Evolutionary conservation across 169 alveolate genomes (phyloP).

Genomic region (Perkinsus chesapeaki): DNA sequence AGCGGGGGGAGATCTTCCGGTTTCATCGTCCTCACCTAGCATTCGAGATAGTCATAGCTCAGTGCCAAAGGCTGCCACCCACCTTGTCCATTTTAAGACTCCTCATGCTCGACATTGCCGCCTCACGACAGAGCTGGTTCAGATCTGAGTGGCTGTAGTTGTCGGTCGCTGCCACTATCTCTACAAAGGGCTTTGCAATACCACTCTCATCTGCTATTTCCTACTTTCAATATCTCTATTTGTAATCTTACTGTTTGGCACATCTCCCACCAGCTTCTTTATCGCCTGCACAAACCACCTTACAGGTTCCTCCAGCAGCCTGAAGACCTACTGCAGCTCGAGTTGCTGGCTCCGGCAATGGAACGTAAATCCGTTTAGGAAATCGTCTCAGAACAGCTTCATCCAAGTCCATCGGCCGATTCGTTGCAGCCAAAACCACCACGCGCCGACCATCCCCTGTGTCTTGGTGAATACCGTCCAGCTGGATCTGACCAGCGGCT

Average conservation of each 20-base stretch:
- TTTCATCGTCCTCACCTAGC: conserved; percentile 20
- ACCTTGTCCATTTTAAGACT: background rate
- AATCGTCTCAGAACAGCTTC: conserved; percentile 68
- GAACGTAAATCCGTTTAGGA: conserved; percentile 56
- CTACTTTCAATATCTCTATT: background rate
- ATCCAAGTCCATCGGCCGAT: conserved; percentile 69
- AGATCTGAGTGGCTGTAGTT: conserved; percentile 46
- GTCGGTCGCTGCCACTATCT: conserved; percentile 11
- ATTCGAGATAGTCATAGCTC: background rate
- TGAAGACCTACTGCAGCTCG: conserved; percentile 24
- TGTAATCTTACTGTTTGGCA: background rate
- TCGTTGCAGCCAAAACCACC: conserved; percentile 61
- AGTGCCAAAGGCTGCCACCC: background rate
- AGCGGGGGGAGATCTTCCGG: conserved; percentile 20
- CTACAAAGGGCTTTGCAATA: background rate
- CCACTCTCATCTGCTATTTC: background rate
- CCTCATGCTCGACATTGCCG: conserved; percentile 39
- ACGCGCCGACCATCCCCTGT: conserved; percentile 41
- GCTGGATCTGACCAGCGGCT: background rate
- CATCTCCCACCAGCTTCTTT: background rate
- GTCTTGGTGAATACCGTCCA: conserved; percentile 15
- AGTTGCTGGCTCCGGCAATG: conserved; percentile 53
- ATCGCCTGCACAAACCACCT: background rate
- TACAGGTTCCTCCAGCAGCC: background rate
- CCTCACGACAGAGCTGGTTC: conserved; percentile 40